Evolutionary conservation across 257 asterid species (phyloP).

Genomic region (Catharanthus roseus): DNA sequence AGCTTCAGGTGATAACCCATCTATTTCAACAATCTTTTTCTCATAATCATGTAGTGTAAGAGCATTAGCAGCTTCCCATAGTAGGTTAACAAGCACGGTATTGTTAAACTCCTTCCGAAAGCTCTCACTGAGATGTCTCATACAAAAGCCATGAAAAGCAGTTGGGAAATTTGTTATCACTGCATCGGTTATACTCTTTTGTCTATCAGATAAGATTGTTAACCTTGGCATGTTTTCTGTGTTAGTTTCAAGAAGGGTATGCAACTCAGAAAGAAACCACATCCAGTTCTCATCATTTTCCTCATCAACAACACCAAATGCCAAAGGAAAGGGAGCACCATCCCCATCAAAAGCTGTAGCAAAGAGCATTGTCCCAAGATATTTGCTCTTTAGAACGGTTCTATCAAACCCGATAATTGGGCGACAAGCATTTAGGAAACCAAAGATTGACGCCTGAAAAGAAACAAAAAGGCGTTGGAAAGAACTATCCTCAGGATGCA

Average conservation of each 20-base stretch:
- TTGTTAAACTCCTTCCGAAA: constrained; percentile 61
- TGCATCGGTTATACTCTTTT: constrained; percentile 47
- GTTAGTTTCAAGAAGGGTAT: constrained; percentile 52
- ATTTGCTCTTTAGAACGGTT: constrained; percentile 47
- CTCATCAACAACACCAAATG: constrained; percentile 68
- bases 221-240: constrained; percentile 70
- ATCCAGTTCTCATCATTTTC: constrained; percentile 64
- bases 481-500: constrained; percentile 42
- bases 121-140: constrained; percentile 57
- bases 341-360: constrained; percentile 76
- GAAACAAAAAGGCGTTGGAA: constrained; percentile 62
- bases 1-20: constrained; percentile 52
- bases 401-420: constrained; percentile 62
- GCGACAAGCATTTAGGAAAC: constrained; percentile 60
- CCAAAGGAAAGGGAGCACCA: constrained; percentile 58
- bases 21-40: constrained; percentile 38
- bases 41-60: constrained; percentile 41
- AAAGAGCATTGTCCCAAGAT: constrained; percentile 56
- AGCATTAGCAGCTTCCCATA: constrained; percentile 68
- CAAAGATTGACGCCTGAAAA: constrained; percentile 59
- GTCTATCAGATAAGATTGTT: constrained; percentile 58
- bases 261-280: constrained; percentile 70
- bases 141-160: constrained; percentile 70
- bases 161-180: constrained; percentile 65
- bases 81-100: constrained; percentile 42